Evolutionary conservation across 2,329 filamentous ascomycete species (phyloP).

Genomic region (Periglandula ipomoeae): DNA sequence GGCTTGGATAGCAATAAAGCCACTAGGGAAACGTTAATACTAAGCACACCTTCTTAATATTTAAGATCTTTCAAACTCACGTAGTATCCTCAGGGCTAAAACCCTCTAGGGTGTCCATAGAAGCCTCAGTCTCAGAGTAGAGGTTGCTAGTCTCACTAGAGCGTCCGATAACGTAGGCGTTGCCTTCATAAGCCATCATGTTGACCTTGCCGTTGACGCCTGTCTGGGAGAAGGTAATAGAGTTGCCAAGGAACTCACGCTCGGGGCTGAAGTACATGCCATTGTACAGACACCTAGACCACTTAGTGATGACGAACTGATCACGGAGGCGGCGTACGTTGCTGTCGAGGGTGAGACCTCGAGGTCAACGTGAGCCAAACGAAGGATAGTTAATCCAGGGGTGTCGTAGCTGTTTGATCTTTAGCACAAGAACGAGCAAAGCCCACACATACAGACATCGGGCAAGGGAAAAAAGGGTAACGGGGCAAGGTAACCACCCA

Average conservation of each 20-base stretch:
- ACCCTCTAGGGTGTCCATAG: slow-evolving; percentile 36
- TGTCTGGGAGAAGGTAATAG: no score
- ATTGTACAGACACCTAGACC: slow-evolving; percentile 4
- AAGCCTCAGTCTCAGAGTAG: slow-evolving; percentile 36
- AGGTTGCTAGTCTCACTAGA: slow-evolving; percentile 32
- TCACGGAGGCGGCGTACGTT: slow-evolving; percentile 3
- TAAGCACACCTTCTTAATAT: background rate
- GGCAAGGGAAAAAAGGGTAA: no score
- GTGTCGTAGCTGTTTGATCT: no score
- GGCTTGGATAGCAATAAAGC: slow-evolving; percentile 57
- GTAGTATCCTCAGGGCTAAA: slow-evolving; percentile 33
- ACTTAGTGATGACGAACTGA: slow-evolving; percentile 2
- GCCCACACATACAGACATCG: no score
- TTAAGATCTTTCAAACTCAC: background rate
- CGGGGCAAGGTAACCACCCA: no score
- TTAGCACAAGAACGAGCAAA: no score
- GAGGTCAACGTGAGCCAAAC: no score
- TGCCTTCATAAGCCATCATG: slow-evolving; percentile 22
- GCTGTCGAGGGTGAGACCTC: no score
- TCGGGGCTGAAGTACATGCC: slow-evolving; percentile 5
- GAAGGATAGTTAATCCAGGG: no score
- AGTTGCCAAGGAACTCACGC: slow-evolving; percentile 4
- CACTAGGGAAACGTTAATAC: slow-evolving; percentile 11
- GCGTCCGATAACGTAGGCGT: slow-evolving; percentile 32
- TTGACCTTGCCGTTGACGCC: slow-evolving; percentile 28